A percentile compares a stretch with the other conserved stretches of the same genome.
These are phyloP conservation scores for Lichtheimia ramosa DNA, from an alignment of 371 early-diverging fungal genomes.

Conservation along the genomic window DNA sequence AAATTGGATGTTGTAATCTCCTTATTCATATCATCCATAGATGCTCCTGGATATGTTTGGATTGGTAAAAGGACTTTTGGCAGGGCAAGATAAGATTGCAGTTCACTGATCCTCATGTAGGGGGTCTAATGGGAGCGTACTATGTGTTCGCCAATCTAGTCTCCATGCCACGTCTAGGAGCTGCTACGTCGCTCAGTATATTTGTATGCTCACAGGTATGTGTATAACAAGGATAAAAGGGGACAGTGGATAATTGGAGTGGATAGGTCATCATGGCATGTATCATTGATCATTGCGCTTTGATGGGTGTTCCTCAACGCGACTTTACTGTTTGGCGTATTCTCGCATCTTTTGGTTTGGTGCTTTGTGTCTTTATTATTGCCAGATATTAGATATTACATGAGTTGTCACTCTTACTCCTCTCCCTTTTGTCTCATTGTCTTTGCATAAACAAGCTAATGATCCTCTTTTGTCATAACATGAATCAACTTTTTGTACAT, in stretches of 20 bases:
- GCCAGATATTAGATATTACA: constrained; percentile 13
- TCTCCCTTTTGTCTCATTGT: too few relatives aligned
- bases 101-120: constrained; percentile 7
- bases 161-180: constrained; percentile 27
- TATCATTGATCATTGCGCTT: constrained; percentile 23
- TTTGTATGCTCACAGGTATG: constrained; percentile 36
- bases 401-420: too few relatives aligned
- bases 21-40: constrained; percentile 3
- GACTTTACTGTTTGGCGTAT: constrained; percentile 50
- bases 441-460: too few relatives aligned
- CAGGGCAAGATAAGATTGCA: neutral
- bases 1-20: neutral
- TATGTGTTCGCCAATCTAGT: constrained; percentile 32
- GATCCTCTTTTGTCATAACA: too few relatives aligned
- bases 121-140: constrained; percentile 27
- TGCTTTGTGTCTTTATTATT: constrained; percentile 49
- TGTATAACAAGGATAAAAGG: neutral
- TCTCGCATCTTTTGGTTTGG: constrained; percentile 48
- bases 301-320: constrained; percentile 28
- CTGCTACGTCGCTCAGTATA: constrained; percentile 32
- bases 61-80: constrained; percentile 21
- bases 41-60: constrained; percentile 35
- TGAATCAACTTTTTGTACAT: neutral
- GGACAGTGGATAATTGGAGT: neutral
- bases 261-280: constrained; percentile 28